phyloP scores from a whole-genome alignment of 2,329 filamentous ascomycete genomes.

The Paecilomyces sp. region DNA sequence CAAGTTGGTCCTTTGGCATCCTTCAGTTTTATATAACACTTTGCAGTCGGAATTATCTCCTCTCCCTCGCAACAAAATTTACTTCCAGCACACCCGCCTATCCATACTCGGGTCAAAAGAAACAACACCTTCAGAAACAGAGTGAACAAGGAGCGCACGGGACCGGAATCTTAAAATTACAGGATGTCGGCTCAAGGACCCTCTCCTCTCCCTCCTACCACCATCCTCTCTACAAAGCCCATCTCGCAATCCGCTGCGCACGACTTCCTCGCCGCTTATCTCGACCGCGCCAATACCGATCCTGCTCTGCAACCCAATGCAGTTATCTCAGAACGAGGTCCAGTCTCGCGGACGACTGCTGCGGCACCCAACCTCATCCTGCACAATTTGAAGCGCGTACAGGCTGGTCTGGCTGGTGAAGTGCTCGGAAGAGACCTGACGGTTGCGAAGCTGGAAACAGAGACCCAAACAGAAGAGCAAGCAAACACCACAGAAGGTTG shows the following conservation, averaged over 20 bases:
- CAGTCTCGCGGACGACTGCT: constrained; percentile 33
- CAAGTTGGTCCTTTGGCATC: neutral
- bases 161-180: constrained; percentile 3
- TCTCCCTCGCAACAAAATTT: neutral
- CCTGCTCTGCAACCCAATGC: constrained; percentile 38
- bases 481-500: constrained; percentile 8
- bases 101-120: neutral
- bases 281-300: constrained; percentile 34
- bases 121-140: constrained; percentile 21
- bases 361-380: constrained; percentile 35
- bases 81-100: neutral
- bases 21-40: neutral
- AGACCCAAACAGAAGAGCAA: constrained; percentile 7
- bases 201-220: constrained; percentile 30
- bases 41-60: neutral
- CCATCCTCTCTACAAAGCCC: constrained; percentile 25
- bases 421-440: constrained; percentile 34
- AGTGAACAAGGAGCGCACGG: constrained; percentile 7
- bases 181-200: constrained; percentile 32
- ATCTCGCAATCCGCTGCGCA: constrained; percentile 33
- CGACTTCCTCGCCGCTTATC: constrained; percentile 36
- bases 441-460: constrained; percentile 21
- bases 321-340: constrained; percentile 36
- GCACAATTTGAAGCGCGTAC: constrained; percentile 39
- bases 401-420: constrained; percentile 36